Base-by-base conservation (phyloP, 768 basidiomycete genomes). In the Kwoniella botswanensis region DNA sequence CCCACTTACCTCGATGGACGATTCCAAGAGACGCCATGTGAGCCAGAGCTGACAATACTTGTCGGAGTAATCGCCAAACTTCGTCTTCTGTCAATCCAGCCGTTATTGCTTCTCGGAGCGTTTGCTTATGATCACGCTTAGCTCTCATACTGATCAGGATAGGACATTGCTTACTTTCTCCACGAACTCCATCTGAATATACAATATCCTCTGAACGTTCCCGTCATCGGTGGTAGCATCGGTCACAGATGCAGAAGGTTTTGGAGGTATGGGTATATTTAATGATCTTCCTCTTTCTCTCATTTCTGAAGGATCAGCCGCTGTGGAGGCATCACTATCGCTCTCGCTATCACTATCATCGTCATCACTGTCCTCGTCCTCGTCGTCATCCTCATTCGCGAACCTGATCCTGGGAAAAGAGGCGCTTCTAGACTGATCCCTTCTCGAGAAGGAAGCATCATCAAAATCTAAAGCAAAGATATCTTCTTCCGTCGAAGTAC, bases 21-120 rank as follows among this genome's bases (percentile, higher is more conserved):
- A 98, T 94, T n/a, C 92, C 91, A 67, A 92, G 86, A 26, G 89
- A 90, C 1, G 92, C 90, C 89, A 97, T 93, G 74, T 97, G 92
- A 0, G 91, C 91, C 11, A 98, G 86, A 0, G 94, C 94, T 72
- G 96, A 93, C 42, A 96, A 83, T 46, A 94, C 89, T 83, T 98
- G 93, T 63, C 92, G 89, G 80, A 98, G 93, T 15, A 97, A 84
- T 22, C 91, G 85, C 95, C 95, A 98, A 0, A 90, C 90, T 70
- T 96, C 92, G 58, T 92, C 90, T 83, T 94, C 93, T 0, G 88
- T 86, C 7, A 98, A 84, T 1, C 92, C 92, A 74, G 93, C 92
- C 43, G 35, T 42, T 42, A 79, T 43, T 29, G 90, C 92, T 87
- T 97, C 94, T 82, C 88, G 89, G 78, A 98, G 82, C 0, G 94